phyloP scores from a whole-genome alignment of 192 early-diverging fungal species.

The Coemansia sp. region DNA sequence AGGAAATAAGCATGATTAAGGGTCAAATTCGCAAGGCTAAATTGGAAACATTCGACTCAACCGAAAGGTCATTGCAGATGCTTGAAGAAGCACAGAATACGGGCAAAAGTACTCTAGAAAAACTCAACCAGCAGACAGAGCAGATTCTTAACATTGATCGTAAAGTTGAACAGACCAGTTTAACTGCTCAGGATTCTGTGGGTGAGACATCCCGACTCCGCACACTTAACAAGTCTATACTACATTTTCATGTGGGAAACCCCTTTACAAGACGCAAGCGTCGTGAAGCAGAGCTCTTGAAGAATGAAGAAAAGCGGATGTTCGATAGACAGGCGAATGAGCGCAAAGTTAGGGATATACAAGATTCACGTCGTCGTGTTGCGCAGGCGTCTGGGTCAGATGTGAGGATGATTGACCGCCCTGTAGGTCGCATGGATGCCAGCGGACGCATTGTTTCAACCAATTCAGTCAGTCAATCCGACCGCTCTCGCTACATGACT shows the following conservation, averaged over 20 bases:
- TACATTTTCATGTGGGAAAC: constrained; percentile 66
- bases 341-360: constrained; percentile 56
- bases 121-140: constrained; percentile 64
- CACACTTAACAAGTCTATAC: constrained; percentile 71
- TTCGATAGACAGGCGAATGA: constrained; percentile 44
- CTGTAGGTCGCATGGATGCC: constrained; percentile 39
- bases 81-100: constrained; percentile 62
- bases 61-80: constrained; percentile 62
- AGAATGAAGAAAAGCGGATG: constrained; percentile 51
- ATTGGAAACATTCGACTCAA: constrained; percentile 66
- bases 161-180: constrained; percentile 60
- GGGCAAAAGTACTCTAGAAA: constrained; percentile 61
- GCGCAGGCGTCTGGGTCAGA: constrained; percentile 45
- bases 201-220: constrained; percentile 42
- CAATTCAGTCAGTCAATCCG: constrained; percentile 26
- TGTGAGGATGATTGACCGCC: constrained; percentile 11
- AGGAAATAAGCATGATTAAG: constrained; percentile 66
- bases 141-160: constrained; percentile 58
- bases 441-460: constrained; percentile 51
- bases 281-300: constrained; percentile 59
- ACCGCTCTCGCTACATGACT: constrained; percentile 64
- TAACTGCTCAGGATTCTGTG: constrained; percentile 39
- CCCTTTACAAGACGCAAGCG: constrained; percentile 66
- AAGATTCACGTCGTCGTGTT: constrained; percentile 61
- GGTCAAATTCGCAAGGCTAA: constrained; percentile 62